phyloP scores from a whole-genome alignment of 768 basidiomycete genomes.

The Trametopsis cervina region DNA sequence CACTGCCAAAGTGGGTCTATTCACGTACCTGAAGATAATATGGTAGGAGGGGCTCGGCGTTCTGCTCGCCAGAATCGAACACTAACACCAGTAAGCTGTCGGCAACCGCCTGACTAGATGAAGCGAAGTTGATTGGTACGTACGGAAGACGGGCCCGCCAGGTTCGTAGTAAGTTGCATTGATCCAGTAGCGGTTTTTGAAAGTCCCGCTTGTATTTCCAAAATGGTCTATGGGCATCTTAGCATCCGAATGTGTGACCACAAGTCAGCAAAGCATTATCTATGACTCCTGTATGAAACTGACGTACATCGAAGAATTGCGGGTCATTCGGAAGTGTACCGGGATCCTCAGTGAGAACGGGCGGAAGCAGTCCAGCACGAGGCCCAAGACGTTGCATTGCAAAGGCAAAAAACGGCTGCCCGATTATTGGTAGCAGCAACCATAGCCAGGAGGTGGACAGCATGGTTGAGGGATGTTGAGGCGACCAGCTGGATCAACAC shows the following conservation, averaged over 20 bases:
- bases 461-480: too few species aligned
- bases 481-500: too few species aligned
- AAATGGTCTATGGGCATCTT: slow-evolving; percentile 46
- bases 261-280: not conserved
- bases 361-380: too few species aligned
- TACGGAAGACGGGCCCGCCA: slow-evolving; percentile 43
- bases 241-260: not conserved
- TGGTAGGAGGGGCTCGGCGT: slow-evolving; percentile 39
- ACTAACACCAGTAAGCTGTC: slow-evolving; percentile 24
- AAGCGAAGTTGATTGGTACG: slow-evolving; percentile 14
- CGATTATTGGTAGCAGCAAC: too few species aligned
- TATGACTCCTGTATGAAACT: not conserved
- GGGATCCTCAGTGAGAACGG: too few species aligned
- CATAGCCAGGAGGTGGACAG: too few species aligned
- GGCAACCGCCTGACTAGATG: too few species aligned
- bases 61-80: slow-evolving; percentile 46
- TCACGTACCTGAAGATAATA: slow-evolving; percentile 39
- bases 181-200: slow-evolving; percentile 43
- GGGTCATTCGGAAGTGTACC: slow-evolving; percentile 11
- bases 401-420: too few species aligned
- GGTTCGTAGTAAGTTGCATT: slow-evolving; percentile 40
- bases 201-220: slow-evolving; percentile 26
- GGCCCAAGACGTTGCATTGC: too few species aligned
- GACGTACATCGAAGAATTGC: slow-evolving; percentile 14
- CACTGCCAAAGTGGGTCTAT: not conserved